These are phyloP conservation scores for Pleodorina starrii DNA, from an alignment of 139 green algal genomes.

Conservation along the genomic window DNA sequence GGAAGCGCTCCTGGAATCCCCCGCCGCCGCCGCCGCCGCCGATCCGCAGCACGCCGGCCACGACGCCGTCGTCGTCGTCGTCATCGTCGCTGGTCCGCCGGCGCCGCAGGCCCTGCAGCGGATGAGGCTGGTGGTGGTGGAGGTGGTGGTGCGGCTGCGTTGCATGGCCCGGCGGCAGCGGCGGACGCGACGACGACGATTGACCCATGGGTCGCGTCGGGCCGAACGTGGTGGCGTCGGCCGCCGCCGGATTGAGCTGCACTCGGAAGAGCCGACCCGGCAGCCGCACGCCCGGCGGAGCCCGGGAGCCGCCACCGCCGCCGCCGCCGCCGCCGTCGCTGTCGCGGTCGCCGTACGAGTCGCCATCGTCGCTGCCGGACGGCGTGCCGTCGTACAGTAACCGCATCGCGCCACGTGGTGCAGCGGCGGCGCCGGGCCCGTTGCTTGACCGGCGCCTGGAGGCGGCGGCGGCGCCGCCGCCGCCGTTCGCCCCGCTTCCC, in stretches of 20 bases:
- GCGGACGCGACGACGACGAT: background rate
- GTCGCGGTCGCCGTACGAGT: background rate
- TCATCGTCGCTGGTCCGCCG: background rate
- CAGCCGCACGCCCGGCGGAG: background rate
- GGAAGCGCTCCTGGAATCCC: slow-evolving; percentile 45
- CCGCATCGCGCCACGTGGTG: background rate
- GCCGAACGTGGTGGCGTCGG: background rate
- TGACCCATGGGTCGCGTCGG: slow-evolving; percentile 6
- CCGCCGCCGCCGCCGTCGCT: background rate
- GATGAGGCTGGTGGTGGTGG: background rate
- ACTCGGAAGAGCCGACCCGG: slow-evolving; percentile 22
- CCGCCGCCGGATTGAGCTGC: background rate
- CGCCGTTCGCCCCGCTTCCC: background rate
- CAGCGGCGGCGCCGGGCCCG: background rate
- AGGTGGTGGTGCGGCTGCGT: background rate
- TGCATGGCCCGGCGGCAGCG: background rate
- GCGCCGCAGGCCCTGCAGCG: background rate
- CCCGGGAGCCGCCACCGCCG: background rate
- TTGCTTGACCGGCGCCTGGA: background rate
- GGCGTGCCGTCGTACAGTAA: background rate
- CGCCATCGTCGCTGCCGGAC: background rate
- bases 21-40: slow-evolving; percentile 9
- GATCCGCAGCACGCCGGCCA: background rate
- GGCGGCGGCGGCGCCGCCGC: background rate
- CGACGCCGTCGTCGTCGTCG: slow-evolving; percentile 37